These are phyloP conservation scores for Pythium scleroteichum DNA, from an alignment of 352 stramenopile genomes.

Conservation along the genomic window DNA sequence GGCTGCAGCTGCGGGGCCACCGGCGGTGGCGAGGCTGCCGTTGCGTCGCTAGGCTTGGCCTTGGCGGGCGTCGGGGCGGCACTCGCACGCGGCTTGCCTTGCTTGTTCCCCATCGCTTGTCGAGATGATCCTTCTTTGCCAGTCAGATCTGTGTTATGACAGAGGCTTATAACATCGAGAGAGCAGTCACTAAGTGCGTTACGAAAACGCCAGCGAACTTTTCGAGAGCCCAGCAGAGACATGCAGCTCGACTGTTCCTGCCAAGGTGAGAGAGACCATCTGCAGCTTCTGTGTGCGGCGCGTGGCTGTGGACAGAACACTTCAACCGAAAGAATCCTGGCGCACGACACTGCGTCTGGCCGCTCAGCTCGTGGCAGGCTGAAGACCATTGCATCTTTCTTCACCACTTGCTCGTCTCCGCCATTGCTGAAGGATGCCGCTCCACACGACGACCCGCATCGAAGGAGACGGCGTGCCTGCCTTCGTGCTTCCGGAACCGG, in stretches of 20 bases:
- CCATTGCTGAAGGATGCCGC: conserved; percentile 27
- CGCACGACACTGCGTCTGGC: too few species aligned
- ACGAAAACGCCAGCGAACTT: background rate
- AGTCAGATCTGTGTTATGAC: conserved; percentile 11
- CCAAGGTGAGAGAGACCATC: too few species aligned
- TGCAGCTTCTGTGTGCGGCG: background rate
- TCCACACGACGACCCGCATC: conserved; percentile 55
- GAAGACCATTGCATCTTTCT: conserved; percentile 9
- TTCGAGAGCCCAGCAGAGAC: background rate
- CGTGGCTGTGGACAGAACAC: conserved; percentile 1
- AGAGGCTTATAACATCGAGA: conserved; percentile 1
- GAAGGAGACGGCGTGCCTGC: conserved; percentile 39
- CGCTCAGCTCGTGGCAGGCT: too few species aligned
- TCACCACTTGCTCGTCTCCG: background rate
- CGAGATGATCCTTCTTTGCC: background rate
- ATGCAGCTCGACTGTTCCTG: too few species aligned
- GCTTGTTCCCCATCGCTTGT: conserved; percentile 77
- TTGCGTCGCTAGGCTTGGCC: conserved; percentile 8
- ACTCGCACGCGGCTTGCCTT: conserved; percentile 53
- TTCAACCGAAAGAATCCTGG: conserved; percentile 4
- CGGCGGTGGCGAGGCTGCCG: conserved; percentile 4
- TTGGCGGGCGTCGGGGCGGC: conserved; percentile 18
- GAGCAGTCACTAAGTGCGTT: background rate
- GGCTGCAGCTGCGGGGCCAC: conserved; percentile 18
- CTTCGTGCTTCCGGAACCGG: conserved; percentile 39